These are phyloP conservation scores for Fraxinus baroniana DNA, from an alignment of 305 asterid species.

Conservation along the genomic window DNA sequence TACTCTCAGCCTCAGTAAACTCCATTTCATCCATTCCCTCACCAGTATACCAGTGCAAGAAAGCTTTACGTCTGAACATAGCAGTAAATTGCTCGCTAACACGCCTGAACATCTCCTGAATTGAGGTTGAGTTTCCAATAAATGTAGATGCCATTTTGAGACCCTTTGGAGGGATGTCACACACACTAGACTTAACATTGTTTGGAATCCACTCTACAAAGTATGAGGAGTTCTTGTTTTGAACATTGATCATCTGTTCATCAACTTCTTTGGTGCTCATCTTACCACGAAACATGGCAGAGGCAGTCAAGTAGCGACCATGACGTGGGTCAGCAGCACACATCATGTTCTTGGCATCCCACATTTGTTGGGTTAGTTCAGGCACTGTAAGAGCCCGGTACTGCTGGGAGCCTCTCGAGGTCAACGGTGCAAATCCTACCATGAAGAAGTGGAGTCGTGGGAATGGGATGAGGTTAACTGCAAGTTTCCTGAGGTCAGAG, in stretches of 20 bases:
- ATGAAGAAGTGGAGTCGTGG: conserved; percentile 49
- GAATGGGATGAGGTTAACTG: conserved; percentile 46
- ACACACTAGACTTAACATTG: conserved; percentile 46
- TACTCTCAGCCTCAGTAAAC: conserved; percentile 41
- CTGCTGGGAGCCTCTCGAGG: conserved; percentile 44
- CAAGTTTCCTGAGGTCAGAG: conserved; percentile 48
- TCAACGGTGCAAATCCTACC: conserved; percentile 49
- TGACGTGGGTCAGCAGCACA: conserved; percentile 38
- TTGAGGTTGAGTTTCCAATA: conserved; percentile 44
- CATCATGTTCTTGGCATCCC: conserved; percentile 43
- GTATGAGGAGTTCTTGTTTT: conserved; percentile 42
- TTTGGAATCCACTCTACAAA: conserved; percentile 48
- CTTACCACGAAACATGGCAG: conserved; percentile 40
- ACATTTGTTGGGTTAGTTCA: conserved; percentile 42
- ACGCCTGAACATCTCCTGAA: conserved; percentile 40
- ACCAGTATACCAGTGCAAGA: conserved; percentile 40
- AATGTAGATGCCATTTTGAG: conserved; percentile 43
- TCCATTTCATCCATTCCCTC: conserved; percentile 44
- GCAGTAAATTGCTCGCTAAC: conserved; percentile 41
- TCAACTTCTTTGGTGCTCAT: conserved; percentile 45
- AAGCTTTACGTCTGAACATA: conserved; percentile 37
- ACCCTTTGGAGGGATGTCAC: conserved; percentile 49
- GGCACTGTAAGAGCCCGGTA: conserved; percentile 41
- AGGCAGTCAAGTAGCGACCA: conserved; percentile 36
- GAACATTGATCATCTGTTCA: conserved; percentile 46